Base-by-base conservation (phyloP, 2,329 filamentous ascomycete species). In the Neurospora sp. region DNA sequence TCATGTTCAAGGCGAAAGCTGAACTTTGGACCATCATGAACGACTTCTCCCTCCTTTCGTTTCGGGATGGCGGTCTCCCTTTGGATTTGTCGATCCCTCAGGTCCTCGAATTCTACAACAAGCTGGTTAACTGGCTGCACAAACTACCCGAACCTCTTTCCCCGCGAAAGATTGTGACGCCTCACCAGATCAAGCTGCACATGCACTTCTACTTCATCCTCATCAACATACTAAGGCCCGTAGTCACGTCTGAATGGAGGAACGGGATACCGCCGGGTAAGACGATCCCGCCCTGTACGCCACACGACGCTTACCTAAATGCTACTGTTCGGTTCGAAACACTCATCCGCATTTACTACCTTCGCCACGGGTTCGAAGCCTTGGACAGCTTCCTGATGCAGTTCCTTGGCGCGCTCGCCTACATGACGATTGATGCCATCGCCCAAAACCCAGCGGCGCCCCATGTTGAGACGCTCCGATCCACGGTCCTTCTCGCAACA, bases 261-360 rank as follows among this genome's bases (percentile, higher is more conserved):
- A 68, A 71, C 6, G 28, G 37, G 15, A 17, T 23, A 2, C 67
- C 17, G 15, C 40, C 67, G 28, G 33, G 40, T 40, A 68, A 68
- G 19, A 69, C 23, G 38, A 37, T 15, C 33, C 41, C 41, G 19
- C n/a, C 17, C 17, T 67, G 38, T 33, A 57, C 71, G n/a, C 71
- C 73, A 8, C 71, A 69, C 33, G 71, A 73, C 52, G 68, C 72
- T 1, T 74, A 74, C 52, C 12, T 68, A 15, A 71, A 76, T 17
- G 74, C 77, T 4, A 71, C 72, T n/a, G 72, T 74, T 23, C 73
- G 76, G 37, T 72, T 78, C 12, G 78, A 80, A 70, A 80, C 78
- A 2, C 67, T 79, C 5, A 38, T 77, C 2, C 77, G 78, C 1
- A 73, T 80, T 0, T 79, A 80, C 70, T 80, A 78, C 71, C 75